A percentile compares a stretch with the other conserved stretches of the same genome.
phyloP scores from a whole-genome alignment of 495 filamentous ascomycete species.

The Articulospora tetracladia region DNA sequence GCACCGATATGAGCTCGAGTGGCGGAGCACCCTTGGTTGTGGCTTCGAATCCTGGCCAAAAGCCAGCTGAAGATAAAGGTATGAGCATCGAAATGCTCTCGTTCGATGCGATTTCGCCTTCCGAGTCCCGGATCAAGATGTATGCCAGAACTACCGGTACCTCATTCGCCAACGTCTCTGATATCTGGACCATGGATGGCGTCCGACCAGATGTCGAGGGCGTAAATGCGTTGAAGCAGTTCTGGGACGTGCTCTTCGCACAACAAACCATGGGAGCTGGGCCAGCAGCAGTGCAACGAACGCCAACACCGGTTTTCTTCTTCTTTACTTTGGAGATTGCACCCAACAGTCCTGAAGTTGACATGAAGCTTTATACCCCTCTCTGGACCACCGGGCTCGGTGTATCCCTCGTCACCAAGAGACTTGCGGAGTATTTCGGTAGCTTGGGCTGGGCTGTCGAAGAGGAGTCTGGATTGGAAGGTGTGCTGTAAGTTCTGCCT shows the following conservation, averaged over 20 bases:
- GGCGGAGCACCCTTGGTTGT: neutral
- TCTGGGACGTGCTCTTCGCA: neutral
- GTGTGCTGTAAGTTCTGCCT: neutral
- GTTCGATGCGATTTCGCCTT: neutral
- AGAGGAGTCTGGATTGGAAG: neutral
- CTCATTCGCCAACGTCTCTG: neutral
- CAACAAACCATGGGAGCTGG: neutral
- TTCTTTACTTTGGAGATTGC: neutral
- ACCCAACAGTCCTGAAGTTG: neutral
- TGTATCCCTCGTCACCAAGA: neutral
- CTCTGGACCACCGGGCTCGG: neutral
- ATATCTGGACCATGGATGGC: neutral
- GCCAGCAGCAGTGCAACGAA: neutral
- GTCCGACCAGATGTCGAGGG: neutral
- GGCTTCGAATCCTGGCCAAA: neutral
- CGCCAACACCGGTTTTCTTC: neutral
- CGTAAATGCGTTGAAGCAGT: neutral
- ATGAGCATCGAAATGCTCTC: neutral
- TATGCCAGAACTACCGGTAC: neutral
- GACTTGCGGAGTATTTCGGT: neutral
- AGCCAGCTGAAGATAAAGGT: neutral
- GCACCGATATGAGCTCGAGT: neutral
- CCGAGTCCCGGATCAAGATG: neutral
- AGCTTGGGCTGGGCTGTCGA: neutral
- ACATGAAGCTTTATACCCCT: conserved; percentile 3